Conservation (phyloP, 2,329 filamentous ascomycete genomes). For the Xylariales sp. region DNA sequence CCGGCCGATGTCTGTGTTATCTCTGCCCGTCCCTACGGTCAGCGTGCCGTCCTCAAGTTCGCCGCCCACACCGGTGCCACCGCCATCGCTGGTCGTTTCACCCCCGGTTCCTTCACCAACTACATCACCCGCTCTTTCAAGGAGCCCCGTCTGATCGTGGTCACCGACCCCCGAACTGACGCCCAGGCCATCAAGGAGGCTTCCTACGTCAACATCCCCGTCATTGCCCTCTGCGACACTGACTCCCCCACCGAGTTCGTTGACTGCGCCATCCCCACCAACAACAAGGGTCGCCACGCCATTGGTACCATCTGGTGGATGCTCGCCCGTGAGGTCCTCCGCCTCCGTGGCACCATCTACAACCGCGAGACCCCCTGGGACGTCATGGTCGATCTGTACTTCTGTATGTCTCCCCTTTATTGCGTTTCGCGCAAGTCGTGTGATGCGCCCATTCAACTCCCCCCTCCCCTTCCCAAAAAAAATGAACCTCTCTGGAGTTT, state of each 20-base stretch:
- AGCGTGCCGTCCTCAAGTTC: constrained; percentile 99
- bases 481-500: too few species aligned
- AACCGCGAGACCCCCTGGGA: constrained; percentile 98
- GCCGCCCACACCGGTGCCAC: constrained; percentile 96
- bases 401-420: constrained; percentile 57
- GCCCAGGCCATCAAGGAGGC: constrained; percentile 99
- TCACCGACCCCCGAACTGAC: constrained; percentile 99
- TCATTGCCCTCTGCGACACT: constrained; percentile 98
- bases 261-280: constrained; percentile 99
- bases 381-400: constrained; percentile 99
- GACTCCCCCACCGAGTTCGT: constrained; percentile 99
- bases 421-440: too few species aligned
- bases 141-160: constrained; percentile 98
- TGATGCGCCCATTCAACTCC: too few species aligned
- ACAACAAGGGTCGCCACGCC: constrained; percentile 99
- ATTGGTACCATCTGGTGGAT: constrained; percentile 99
- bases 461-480: too few species aligned
- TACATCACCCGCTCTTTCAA: constrained; percentile 99
- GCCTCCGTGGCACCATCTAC: constrained; percentile 93
- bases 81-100: constrained; percentile 99
- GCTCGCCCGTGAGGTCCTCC: constrained; percentile 98
- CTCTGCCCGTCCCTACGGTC: constrained; percentile 98
- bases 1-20: constrained; percentile 98
- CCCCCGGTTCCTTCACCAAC: constrained; percentile 99
- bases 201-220: constrained; percentile 99